Evolutionary conservation across 1,284 basidiomycete species (phyloP).

Genomic region (Microbotryum violaceum): DNA sequence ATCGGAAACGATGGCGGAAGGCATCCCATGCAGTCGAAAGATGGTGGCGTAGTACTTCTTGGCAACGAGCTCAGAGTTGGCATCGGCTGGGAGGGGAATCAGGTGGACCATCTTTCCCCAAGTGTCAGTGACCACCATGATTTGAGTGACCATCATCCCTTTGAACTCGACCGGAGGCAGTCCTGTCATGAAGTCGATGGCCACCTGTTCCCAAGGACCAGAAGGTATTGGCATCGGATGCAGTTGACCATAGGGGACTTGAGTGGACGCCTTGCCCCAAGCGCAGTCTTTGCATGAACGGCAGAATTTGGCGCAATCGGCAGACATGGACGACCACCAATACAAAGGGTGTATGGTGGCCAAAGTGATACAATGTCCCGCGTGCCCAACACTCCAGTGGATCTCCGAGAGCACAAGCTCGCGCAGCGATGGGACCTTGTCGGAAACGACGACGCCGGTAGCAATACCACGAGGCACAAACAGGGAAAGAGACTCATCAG

Average conservation of each 20-base stretch:
- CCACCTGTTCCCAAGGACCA: constrained; percentile 43
- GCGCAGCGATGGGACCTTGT: constrained; percentile 42
- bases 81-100: constrained; percentile 6
- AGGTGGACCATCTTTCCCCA: constrained; percentile 11
- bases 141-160: not conserved
- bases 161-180: not conserved
- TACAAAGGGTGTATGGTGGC: constrained; percentile 37
- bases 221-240: constrained; percentile 39
- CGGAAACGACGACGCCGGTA: constrained; percentile 14
- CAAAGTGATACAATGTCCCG: constrained; percentile 40
- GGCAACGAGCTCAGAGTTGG: too few relatives aligned
- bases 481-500: too few relatives aligned
- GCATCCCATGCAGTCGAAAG: constrained; percentile 33
- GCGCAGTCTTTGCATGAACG: constrained; percentile 38
- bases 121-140: constrained; percentile 4
- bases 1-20: constrained; percentile 44
- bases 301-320: constrained; percentile 36
- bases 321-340: constrained; percentile 42
- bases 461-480: not conserved
- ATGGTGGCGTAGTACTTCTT: not conserved
- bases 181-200: constrained; percentile 43
- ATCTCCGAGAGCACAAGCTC: not conserved
- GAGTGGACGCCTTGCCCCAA: constrained; percentile 17
- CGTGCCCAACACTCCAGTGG: constrained; percentile 28
- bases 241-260: constrained; percentile 38